These are phyloP conservation scores for Aspergillus sp. DNA, from an alignment of 2,329 filamentous ascomycete genomes.

Conservation along the genomic window DNA sequence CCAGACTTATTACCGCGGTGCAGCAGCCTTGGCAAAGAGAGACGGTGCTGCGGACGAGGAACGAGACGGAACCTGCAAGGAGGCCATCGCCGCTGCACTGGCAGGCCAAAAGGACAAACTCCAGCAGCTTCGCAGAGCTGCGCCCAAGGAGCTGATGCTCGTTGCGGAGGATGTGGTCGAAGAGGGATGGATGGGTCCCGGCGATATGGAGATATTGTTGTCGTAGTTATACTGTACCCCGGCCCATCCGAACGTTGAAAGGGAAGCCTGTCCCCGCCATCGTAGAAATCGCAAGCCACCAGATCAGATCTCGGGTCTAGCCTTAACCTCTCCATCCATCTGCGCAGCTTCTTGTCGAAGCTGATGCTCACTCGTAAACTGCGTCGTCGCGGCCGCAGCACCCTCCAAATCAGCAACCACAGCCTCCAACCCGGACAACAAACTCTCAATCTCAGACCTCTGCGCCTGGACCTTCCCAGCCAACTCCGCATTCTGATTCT, in stretches of 20 bases:
- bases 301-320: slow-evolving; percentile 30
- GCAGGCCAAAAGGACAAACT: slow-evolving; percentile 43
- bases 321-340: slow-evolving; percentile 47
- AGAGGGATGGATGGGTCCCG: slow-evolving; percentile 51
- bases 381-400: slow-evolving; percentile 45
- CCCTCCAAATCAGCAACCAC: slow-evolving; percentile 61
- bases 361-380: slow-evolving; percentile 40
- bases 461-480: slow-evolving; percentile 56
- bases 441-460: slow-evolving; percentile 57
- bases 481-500: slow-evolving; percentile 56
- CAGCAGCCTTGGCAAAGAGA: slow-evolving; percentile 43
- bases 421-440: slow-evolving; percentile 58
- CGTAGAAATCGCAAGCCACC: neutral
- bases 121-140: slow-evolving; percentile 38
- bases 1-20: slow-evolving; percentile 60
- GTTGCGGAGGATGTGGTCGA: slow-evolving; percentile 56
- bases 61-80: slow-evolving; percentile 50
- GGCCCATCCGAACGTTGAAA: neutral
- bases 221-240: slow-evolving; percentile 25
- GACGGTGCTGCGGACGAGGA: slow-evolving; percentile 48
- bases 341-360: slow-evolving; percentile 46
- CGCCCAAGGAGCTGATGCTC: slow-evolving; percentile 42
- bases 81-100: slow-evolving; percentile 51
- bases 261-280: neutral
- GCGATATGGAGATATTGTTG: slow-evolving; percentile 36